Conservation (phyloP, 352 stramenopile species). For the Saprolegnia parasitica region DNA sequence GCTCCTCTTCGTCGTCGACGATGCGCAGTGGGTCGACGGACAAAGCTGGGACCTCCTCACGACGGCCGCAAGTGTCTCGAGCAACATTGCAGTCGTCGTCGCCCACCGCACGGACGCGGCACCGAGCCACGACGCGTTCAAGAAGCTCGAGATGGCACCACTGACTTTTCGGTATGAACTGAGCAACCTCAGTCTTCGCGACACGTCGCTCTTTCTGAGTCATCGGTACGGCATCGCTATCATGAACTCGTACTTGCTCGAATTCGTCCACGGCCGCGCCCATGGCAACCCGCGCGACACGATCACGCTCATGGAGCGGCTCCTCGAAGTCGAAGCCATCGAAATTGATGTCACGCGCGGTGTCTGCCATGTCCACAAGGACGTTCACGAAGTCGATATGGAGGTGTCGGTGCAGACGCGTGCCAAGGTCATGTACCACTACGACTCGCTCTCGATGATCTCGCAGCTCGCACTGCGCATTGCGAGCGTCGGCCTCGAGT, state of each 20-base stretch:
- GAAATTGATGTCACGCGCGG: conserved; percentile 43
- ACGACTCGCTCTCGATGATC: conserved; percentile 47
- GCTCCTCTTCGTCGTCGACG: conserved; percentile 66
- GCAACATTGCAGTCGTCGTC: conserved; percentile 54
- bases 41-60: conserved; percentile 56
- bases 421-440: conserved; percentile 62
- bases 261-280: conserved; percentile 63
- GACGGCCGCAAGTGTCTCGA: conserved; percentile 50
- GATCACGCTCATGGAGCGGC: conserved; percentile 62
- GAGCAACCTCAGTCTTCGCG: conserved; percentile 52
- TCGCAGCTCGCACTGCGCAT: conserved; percentile 62
- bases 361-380: conserved; percentile 57
- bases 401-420: conserved; percentile 66
- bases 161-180: conserved; percentile 50
- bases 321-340: conserved; percentile 65
- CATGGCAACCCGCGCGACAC: conserved; percentile 62
- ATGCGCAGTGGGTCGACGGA: conserved; percentile 72
- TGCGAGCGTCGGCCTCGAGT: conserved; percentile 61
- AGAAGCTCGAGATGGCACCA: conserved; percentile 39
- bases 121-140: conserved; percentile 39
- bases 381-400: conserved; percentile 72
- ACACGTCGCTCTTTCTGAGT: conserved; percentile 67
- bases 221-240: conserved; percentile 76
- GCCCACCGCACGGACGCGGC: conserved; percentile 40
- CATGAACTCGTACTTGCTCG: conserved; percentile 72